Evolutionary conservation across 1,139 yeast species (phyloP), one percentile per base, ranked within the genome.

Genomic region (Pichia kudriavzevii): DNA sequence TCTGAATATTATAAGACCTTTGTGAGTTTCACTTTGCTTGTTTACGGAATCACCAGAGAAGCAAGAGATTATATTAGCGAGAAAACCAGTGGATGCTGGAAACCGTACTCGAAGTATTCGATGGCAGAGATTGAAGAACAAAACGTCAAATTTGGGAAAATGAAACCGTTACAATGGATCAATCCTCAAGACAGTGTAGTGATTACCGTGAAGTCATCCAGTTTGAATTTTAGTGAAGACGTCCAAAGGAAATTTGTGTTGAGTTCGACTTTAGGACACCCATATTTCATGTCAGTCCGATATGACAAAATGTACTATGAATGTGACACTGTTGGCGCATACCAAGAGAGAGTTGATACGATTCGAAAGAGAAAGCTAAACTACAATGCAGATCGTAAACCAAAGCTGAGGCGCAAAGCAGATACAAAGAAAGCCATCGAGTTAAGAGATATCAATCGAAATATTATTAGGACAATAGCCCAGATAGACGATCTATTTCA

Each of bases 151-250:
- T 79, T 81, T 56, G 91, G 88, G 0, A 58, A 66, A 9, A 72
- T 69, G 40, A 56, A 62, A 13, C 95, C 96, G 0, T 73, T 67
- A 28, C 69, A 67, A 41, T 87, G 95, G 94, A 81, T 91, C 20
- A 63, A 77, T 41, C 96, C 97, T 0, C 60, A 64, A 24, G 74
- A 83, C 29, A 80, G 94, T 1, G 51, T 87, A 2, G 93, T 88
- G 0, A 53, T 91, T n/a, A 94, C 87, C 52, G 74, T 88, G 8
- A 84, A 82, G 52, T 94, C 95, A 0, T 55, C 71, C 37, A 39
- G 60, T n/a, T 32, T 41, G 2, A 32, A 24, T 16, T 11, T 11
- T 4, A 31, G 7, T 10, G 35, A 23, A 13, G 22, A 28, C 12
- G 5, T 9, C 4, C 66, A 63, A 14, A 57, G 53, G 14, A 65